Evolutionary conservation across 2,329 filamentous ascomycete species (phyloP), one percentile per base, ranked within the genome.

Genomic region (Aspergillus pseudoterreus): DNA sequence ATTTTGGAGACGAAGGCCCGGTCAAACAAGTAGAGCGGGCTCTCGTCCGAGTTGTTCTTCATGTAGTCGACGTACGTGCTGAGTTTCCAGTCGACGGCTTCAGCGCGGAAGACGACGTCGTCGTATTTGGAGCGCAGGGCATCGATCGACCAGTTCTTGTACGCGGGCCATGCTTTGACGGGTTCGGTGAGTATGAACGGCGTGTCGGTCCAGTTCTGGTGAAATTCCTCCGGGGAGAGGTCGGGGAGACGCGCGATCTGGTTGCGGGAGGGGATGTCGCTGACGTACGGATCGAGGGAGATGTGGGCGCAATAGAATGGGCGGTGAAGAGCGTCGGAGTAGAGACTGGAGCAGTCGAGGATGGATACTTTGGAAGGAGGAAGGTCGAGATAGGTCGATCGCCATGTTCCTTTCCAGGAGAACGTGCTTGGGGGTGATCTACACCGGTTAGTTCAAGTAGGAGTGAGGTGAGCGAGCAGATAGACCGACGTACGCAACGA

Each of bases 1-100:
- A 95, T 96, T 71, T 96, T 96, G 61, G 91, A 84, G 1, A 85
- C 90, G 65, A 97, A 97, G 19, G 78, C 81, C 51, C 87, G 83
- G 68, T 97, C 94, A 68, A 97, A 97, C 30, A 97, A 81, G 67
- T 97, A 97, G 1, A 97, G 72, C 0, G 92, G 92, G 55, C 88
- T 92, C 72, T 97, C 94, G 58, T 97, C 92, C 15, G 74, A 74
- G 65, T 82, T 92, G 65, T 87, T 80, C 39, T 78, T 75, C 86
- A 96, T 90, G 71, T 97, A 99, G 42, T 83, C 77, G 56, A 85
- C 76, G 68, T 97, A 97, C 0, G 82, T 88, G n/a, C 79, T 76
- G 56, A 96, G 81, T 0, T 85, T 83, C 92, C 92, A 97, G 72
- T 96, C 90, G 4, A 97, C 92, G 0, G 91, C 88, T 77, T 97